phyloP scores from a whole-genome alignment of 139 green algal species.

The Yamagishiella unicocca region DNA sequence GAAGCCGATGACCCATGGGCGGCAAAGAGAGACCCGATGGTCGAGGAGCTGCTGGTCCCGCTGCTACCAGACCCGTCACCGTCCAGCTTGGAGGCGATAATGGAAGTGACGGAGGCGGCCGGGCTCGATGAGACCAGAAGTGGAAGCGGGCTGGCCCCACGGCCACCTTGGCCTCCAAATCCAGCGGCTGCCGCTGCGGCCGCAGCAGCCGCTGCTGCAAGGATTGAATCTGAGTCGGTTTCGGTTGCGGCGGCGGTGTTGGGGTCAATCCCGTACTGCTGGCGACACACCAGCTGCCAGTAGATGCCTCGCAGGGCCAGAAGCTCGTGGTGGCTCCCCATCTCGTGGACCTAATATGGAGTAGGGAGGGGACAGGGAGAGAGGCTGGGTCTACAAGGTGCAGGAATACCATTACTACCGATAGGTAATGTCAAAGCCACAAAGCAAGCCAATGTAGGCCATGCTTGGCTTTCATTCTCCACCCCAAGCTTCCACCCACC shows the following conservation, averaged over 20 bases:
- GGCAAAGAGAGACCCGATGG: no score
- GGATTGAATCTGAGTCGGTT: not conserved
- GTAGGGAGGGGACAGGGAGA: not conserved
- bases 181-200: not conserved
- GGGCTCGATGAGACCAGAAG: no score
- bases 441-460: not conserved
- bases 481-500: slow-evolving; percentile 57
- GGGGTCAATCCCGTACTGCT: slow-evolving; percentile 62
- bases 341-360: slow-evolving; percentile 76
- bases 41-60: no score
- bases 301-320: slow-evolving; percentile 71
- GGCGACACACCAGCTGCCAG: slow-evolving; percentile 73
- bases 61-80: no score
- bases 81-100: no score
- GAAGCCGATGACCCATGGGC: not conserved
- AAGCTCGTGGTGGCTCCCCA: slow-evolving; percentile 76
- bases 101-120: no score
- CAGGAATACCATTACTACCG: no score
- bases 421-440: no score
- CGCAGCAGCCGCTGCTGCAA: not conserved
- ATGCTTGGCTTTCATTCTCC: not conserved
- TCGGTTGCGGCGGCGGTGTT: not conserved
- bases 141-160: no score
- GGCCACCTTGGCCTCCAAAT: no score
- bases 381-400: not conserved